Conservation (phyloP, 208 protist genomes). For the Histomonas meleagridis region DNA sequence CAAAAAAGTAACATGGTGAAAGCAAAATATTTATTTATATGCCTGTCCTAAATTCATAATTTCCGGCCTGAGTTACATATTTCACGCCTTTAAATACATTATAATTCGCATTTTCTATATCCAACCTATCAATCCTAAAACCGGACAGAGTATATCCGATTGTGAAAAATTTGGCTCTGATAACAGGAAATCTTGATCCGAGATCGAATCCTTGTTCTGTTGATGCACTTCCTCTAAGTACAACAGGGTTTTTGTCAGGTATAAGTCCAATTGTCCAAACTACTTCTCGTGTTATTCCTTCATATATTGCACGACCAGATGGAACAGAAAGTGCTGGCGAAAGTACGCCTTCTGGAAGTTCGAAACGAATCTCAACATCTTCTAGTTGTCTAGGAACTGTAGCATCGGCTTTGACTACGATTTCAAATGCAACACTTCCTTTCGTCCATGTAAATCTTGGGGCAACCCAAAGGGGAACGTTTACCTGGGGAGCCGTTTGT, state of each 20-base stretch:
- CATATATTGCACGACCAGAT: background rate
- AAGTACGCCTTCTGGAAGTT: background rate
- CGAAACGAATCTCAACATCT: background rate
- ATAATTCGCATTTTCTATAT: background rate
- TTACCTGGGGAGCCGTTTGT: background rate
- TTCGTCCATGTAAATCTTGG: constrained; percentile 10
- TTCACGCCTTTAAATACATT: background rate
- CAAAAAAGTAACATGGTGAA: no score
- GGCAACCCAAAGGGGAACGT: background rate
- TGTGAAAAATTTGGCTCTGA: background rate
- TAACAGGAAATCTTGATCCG: background rate
- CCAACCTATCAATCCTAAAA: background rate
- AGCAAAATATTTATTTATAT: no score
- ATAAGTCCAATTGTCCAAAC: background rate
- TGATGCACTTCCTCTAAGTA: background rate
- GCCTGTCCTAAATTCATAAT: constrained; percentile 27
- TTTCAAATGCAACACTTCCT: background rate
- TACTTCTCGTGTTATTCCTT: background rate
- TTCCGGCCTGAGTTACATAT: background rate
- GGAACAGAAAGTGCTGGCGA: background rate
- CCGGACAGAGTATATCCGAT: background rate
- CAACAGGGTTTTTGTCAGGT: background rate
- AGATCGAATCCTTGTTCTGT: constrained; percentile 3
- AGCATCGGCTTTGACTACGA: background rate
- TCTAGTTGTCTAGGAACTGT: background rate